These are phyloP conservation scores for Hemisphaericaspora lyxosophila DNA, from an alignment of 1,139 yeast genomes.

Conservation along the genomic window DNA sequence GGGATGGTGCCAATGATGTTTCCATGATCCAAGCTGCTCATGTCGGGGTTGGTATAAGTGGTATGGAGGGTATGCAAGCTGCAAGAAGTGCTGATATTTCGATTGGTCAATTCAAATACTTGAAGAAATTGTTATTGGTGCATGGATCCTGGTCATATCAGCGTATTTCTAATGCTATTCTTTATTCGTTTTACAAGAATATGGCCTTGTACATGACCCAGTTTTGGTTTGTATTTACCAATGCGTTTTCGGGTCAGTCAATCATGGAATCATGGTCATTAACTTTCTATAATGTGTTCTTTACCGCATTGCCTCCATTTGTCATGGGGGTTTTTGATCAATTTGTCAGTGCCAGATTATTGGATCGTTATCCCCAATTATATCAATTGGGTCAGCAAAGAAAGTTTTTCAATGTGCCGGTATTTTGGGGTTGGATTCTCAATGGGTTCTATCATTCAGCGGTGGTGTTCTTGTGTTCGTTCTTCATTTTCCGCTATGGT, in stretches of 20 bases:
- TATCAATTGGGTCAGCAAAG: constrained; percentile 89
- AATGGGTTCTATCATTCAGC: constrained; percentile 96
- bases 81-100: constrained; percentile 98
- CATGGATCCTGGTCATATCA: constrained; percentile 99
- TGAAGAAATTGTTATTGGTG: constrained; percentile 78
- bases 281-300: constrained; percentile 92
- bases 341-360: constrained; percentile 83
- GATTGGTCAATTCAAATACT: constrained; percentile 89
- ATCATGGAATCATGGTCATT: constrained; percentile 97
- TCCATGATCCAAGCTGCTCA: constrained; percentile 99
- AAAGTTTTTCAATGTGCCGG: constrained; percentile 82
- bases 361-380: constrained; percentile 89
- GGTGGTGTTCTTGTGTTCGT: constrained; percentile 72
- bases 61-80: constrained; percentile 99
- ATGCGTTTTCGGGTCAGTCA: constrained; percentile 93
- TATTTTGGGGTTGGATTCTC: constrained; percentile 96
- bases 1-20: constrained; percentile 98
- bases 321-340: constrained; percentile 97
- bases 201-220: constrained; percentile 96
- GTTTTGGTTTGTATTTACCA: constrained; percentile 93
- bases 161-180: constrained; percentile 85
- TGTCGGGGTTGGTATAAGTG: constrained; percentile 97
- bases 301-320: constrained; percentile 94
- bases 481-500: constrained; percentile 68
- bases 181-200: constrained; percentile 94